Base-by-base conservation (phyloP, 345 rosid species). In the Fremontodendron californicum region DNA sequence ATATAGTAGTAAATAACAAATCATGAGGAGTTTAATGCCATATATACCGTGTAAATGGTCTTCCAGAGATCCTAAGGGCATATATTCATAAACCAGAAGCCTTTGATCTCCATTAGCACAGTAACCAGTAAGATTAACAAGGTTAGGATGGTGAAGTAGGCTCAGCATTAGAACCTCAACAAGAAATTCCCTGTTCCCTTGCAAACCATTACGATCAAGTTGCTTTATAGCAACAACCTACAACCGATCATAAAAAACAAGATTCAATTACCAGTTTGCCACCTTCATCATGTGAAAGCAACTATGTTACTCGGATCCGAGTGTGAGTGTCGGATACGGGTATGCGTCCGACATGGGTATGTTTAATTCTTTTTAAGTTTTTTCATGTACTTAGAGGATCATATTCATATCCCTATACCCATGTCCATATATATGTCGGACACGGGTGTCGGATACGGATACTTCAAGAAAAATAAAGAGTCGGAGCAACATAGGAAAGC, bases 61-160 rank as follows among this genome's bases (percentile, higher is more conserved):
- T 86, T 92, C 97, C 71, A 94, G 78, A 51, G 96, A 92, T 35
- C 97, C 97, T 61, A 94, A 79, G 1, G 98, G 89, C 96, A 94
- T 92, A 81, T 89, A 92, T 70, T 94, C 98, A 37, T 94, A 94
- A 48, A 92, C 95, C 80, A 94, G 83, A 84, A 92, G 98, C 85
- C 97, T 87, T 81, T 93, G 98, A 86, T 93, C 98, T 77, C 98
- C 98, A 84, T 92, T 97, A 73, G 97, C 97, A 80, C 97, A 94
- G 48, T 92, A 94, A 21, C 98, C 98, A 33, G 86, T 92, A 25
- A 92, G 81, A 76, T 92, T 94, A 73, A 94, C 97, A 67, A 92
- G 93, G 83, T 94, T 92, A 29, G 92, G 92, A 83, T 94, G 96
- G 82, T 94, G 96, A 81, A 92, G 97, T 57, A 94, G 85, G 82